Evolutionary conservation across 129 eudicot species (phyloP).

Genomic region (Chrysanthemum seticuspe): DNA sequence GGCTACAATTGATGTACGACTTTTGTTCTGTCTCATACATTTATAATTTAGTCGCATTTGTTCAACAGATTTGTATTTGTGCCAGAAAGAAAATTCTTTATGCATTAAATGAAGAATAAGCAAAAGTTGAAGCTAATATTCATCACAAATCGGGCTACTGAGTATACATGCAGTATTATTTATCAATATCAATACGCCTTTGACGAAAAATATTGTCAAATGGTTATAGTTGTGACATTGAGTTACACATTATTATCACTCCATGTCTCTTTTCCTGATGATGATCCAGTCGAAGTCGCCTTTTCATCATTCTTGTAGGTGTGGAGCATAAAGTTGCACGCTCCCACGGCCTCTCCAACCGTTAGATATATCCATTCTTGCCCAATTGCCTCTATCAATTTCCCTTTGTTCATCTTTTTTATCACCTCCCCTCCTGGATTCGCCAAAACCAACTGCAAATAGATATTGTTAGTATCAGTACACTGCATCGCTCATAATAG

Average conservation of each 20-base stretch:
- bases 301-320: conserved; percentile 38
- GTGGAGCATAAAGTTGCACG: conserved; percentile 77
- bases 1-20: too few species aligned
- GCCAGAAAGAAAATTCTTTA: background rate
- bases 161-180: conserved; percentile 12
- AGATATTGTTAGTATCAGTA: background rate
- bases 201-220: conserved; percentile 11
- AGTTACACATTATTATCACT: conserved; percentile 54
- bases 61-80: background rate
- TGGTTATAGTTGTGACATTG: background rate
- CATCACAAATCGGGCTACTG: background rate
- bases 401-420: conserved; percentile 78
- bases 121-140: conserved; percentile 6
- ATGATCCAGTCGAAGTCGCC: conserved; percentile 20
- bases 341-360: conserved; percentile 83
- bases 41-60: background rate
- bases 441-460: conserved; percentile 62
- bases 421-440: conserved; percentile 91
- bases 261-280: conserved; percentile 33
- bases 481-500: background rate
- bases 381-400: conserved; percentile 60
- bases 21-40: too few species aligned
- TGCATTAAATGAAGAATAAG: background rate
- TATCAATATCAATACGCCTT: conserved; percentile 26
- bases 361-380: conserved; percentile 82